phyloP scores from a whole-genome alignment of 495 filamentous ascomycete genomes.

The Talaromyces trachyspermus region DNA sequence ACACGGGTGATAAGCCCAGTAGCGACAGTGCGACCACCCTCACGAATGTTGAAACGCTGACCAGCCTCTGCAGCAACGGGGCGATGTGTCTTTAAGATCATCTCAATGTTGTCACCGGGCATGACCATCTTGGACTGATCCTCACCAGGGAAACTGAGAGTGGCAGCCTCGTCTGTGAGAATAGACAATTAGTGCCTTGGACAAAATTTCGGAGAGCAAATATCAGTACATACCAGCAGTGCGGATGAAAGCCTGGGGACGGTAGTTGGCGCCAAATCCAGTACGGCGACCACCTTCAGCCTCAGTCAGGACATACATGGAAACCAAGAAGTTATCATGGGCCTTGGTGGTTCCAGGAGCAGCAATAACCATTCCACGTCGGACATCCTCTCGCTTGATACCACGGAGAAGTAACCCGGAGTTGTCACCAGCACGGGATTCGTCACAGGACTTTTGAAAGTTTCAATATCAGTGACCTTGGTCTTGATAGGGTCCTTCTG shows the following conservation, averaged over 20 bases:
- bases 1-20: slow-evolving; percentile 88
- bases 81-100: slow-evolving; percentile 71
- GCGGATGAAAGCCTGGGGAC: slow-evolving; percentile 89
- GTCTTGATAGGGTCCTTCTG: slow-evolving; percentile 72
- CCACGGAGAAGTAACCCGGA: slow-evolving; percentile 95
- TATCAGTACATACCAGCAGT: slow-evolving; percentile 59
- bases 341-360: slow-evolving; percentile 71
- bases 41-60: slow-evolving; percentile 92
- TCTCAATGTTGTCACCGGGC: slow-evolving; percentile 98
- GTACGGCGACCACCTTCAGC: slow-evolving; percentile 96
- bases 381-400: slow-evolving; percentile 86
- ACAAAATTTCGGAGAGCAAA: neutral
- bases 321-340: slow-evolving; percentile 83
- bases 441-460: slow-evolving; percentile 98
- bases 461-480: slow-evolving; percentile 98
- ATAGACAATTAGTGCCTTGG: slow-evolving; percentile 7
- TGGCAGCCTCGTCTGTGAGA: slow-evolving; percentile 62
- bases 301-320: slow-evolving; percentile 94
- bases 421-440: slow-evolving; percentile 92
- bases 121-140: slow-evolving; percentile 72
- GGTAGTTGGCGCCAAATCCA: slow-evolving; percentile 88
- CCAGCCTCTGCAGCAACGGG: slow-evolving; percentile 82
- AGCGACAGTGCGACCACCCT: slow-evolving; percentile 88
- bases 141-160: slow-evolving; percentile 76
- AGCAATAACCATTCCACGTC: slow-evolving; percentile 86